phyloP scores from a whole-genome alignment of 176 grass and related monocot genomes.

The Aegilops bicornis region DNA sequence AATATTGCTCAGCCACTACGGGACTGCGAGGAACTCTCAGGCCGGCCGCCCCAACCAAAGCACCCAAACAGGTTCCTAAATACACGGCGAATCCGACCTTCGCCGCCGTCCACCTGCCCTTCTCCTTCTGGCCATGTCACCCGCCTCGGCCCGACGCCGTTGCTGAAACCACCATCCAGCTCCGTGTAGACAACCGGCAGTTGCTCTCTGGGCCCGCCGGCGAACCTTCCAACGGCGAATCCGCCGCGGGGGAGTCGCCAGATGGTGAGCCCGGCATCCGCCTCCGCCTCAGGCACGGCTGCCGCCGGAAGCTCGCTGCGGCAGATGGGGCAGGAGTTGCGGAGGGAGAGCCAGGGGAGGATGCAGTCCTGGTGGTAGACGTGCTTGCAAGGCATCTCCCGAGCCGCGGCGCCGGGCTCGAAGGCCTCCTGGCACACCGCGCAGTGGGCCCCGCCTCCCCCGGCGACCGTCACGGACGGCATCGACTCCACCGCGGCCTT shows the following conservation, averaged over 20 bases:
- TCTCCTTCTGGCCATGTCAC: constrained; percentile 52
- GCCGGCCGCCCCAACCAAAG: constrained; percentile 30
- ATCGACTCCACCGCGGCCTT: constrained; percentile 75
- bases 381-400: constrained; percentile 99
- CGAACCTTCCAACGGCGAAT: constrained; percentile 64
- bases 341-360: constrained; percentile 87
- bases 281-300: constrained; percentile 14
- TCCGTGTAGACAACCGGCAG: constrained; percentile 76
- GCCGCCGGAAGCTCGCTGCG: constrained; percentile 61
- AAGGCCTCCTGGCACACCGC: constrained; percentile 96
- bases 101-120: constrained; percentile 27
- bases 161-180: constrained; percentile 71
- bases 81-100: constrained; percentile 51
- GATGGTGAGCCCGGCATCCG: constrained; percentile 64
- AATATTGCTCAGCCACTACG: constrained; percentile 43
- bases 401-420: constrained; percentile 57
- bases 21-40: constrained; percentile 36
- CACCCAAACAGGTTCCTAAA: constrained; percentile 63
- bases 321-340: constrained; percentile 96
- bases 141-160: constrained; percentile 53
- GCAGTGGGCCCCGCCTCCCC: constrained; percentile 41
- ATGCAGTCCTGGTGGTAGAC: constrained; percentile 99
- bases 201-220: constrained; percentile 56
- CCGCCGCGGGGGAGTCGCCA: constrained; percentile 77
- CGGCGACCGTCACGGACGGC: constrained; percentile 44